Percentiles rank a stretch among this genome's conserved stretches.
phyloP scores from a whole-genome alignment of 2,329 filamentous ascomycete genomes.

The Diplodia seriata region DNA sequence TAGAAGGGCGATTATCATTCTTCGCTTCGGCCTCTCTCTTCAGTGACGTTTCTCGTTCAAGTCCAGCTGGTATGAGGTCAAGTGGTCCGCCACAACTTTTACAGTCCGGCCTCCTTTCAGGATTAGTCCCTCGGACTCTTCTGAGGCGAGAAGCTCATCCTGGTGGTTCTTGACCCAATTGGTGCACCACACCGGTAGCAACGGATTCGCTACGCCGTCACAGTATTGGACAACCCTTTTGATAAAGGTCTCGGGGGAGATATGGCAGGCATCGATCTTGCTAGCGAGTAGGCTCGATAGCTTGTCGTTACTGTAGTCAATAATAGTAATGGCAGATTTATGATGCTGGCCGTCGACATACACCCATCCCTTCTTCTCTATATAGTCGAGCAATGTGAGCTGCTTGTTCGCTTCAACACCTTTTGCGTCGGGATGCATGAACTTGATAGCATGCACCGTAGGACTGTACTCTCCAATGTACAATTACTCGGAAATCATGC shows the following conservation, averaged over 20 bases:
- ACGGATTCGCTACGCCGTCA: too few species aligned
- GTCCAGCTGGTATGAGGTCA: not conserved
- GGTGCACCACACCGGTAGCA: not conserved
- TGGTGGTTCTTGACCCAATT: not conserved
- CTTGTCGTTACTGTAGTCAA: not conserved
- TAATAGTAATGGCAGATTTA: not conserved
- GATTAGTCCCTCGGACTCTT: not conserved
- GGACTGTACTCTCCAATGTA: not conserved
- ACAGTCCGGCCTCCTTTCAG: not conserved
- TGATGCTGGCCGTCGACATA: not conserved
- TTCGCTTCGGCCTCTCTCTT: not conserved
- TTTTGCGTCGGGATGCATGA: not conserved
- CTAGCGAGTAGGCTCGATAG: not conserved
- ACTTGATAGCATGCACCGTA: not conserved
- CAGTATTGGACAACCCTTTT: too few species aligned
- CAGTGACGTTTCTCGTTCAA: not conserved
- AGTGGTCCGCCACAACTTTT: not conserved
- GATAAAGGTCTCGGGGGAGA: not conserved
- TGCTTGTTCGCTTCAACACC: not conserved
- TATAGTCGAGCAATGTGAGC: not conserved
- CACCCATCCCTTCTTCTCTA: not conserved
- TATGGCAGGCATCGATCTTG: not conserved
- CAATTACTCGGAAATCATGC: not conserved
- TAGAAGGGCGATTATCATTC: not conserved
- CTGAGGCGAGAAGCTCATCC: not conserved